Base-by-base conservation (phyloP, 2,329 filamentous ascomycete genomes). In the Apiospora aurea region DNA sequence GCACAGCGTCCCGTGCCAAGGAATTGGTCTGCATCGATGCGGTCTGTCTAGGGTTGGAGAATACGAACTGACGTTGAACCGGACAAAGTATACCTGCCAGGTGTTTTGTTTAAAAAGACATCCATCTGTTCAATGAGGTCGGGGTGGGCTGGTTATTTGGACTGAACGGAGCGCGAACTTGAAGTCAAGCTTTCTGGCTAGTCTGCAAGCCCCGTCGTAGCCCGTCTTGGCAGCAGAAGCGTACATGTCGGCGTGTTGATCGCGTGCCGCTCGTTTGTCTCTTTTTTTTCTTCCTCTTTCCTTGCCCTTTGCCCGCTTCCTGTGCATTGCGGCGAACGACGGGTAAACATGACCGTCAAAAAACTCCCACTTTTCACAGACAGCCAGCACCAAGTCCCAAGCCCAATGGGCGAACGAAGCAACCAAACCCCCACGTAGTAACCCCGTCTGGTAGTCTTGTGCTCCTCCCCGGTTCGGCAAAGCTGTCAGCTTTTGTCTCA, bases 21-120 rank as follows among this genome's bases (percentile, higher is more conserved):
- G 29, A 8, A 38, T 26, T n/a, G 16, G 46, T 73, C 26, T 51
- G 21, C n/a, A 24, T 51, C 47, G 47, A 51, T 51, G n/a, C 8
- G 18, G 46, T 26, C 5, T 51, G 10, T 76, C 73, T 66, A 26
- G 49, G 21, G 11, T 51, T 21, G 4, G 5, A 46, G 4, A n/a
- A 10, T n/a, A 49, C 46, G 46, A 49, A 49, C 46, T n/a, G 46
- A n/a, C 4, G 44, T 46, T 46, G 14, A 18, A 46, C 44, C 16
- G 4, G 44, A 43, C 6, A 43, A 43, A 43, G 41, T 43, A 14
- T 43, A 43, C 41, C 41, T 8, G 34, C 34, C 34, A 38, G 34
- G 34, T 38, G 34, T 38, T 38, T 38, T 38, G 34, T 38, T 38
- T 29, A 41, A 41, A 1, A 3, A 14, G 41, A 43, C 41, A 43